Evolutionary conservation across 2,329 filamentous ascomycete species (phyloP).

Genomic region (Alternaria ventricosa): DNA sequence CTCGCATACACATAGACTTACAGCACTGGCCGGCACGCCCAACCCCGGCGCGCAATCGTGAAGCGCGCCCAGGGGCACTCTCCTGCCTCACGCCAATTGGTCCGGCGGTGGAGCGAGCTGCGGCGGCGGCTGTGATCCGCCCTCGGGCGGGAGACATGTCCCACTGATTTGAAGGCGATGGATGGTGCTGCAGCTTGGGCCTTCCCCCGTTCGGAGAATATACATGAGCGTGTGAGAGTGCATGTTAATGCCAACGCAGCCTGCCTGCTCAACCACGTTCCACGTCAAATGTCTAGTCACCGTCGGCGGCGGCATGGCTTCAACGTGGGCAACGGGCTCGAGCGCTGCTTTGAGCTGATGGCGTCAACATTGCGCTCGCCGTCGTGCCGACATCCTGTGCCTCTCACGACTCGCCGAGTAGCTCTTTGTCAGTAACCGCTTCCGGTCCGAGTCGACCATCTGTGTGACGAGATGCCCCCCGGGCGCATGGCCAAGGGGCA

Average conservation of each 20-base stretch:
- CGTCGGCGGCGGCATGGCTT: constrained; percentile 8
- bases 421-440: constrained; percentile 25
- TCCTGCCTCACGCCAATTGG: constrained; percentile 19
- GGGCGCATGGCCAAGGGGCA: constrained; percentile 41
- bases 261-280: constrained; percentile 5
- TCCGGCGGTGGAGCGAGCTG: constrained; percentile 14
- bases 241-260: neutral
- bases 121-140: constrained; percentile 36
- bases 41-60: constrained; percentile 15
- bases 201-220: constrained; percentile 25
- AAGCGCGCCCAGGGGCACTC: constrained; percentile 18
- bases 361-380: constrained; percentile 23
- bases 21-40: constrained; percentile 10
- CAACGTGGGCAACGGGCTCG: constrained; percentile 21
- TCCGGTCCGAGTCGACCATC: constrained; percentile 25
- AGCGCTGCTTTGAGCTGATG: constrained; percentile 28
- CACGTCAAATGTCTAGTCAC: constrained; percentile 6
- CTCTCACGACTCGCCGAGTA: constrained; percentile 32
- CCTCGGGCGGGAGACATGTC: constrained; percentile 21
- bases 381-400: constrained; percentile 13
- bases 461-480: constrained; percentile 33
- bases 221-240: neutral
- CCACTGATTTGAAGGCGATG: constrained; percentile 19
- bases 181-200: constrained; percentile 20
- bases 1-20: neutral